Evolutionary conservation across 1,284 basidiomycete genomes (phyloP), one percentile per base, ranked within the genome.

Genomic region (Mycosarcoma mackinlayi): DNA sequence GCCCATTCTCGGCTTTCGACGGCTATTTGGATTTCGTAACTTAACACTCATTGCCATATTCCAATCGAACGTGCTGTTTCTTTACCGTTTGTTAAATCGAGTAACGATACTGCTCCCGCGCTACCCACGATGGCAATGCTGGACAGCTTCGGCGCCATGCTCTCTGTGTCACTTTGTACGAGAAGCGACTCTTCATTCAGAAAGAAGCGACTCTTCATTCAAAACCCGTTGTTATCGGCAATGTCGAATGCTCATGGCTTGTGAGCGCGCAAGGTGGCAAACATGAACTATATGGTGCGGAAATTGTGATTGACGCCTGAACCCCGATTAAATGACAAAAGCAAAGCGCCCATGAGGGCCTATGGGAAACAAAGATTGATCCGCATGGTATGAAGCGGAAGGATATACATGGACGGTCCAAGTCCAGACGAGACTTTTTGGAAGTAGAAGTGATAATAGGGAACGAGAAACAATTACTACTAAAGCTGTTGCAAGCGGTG

Each of bases 261-360:
- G n/a, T n/a, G n/a, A n/a, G n/a, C n/a, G 87, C 1, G 94, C 87
- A 59, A 96, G 60, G 91, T 68, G 14, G 87, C 88, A 84, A 98
- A 98, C 69, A 94, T 86, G 39, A 89, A 83, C 93, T 93, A 98
- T 81, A n/a, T n/a, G n/a, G n/a, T n/a, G n/a, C n/a, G n/a, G 11
- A 28, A 21, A 39, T 3, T 44, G 24, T 33, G 6, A 46, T 57
- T 50, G 41, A 57, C 48, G 41, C 19, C 16, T 21, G 37, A 51
- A 59, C 25, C 48, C 56, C 34, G 38, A 59, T 51, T 51, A 52
- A 38, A 46, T 41, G 49, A 52, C 49, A 46, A 30, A 41, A 27
- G 14, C 24, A 52, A 31, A 14, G 30, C 8, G 24, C 30, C 11
- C 9, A 45, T 23, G 42, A 13, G 41, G 27, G 18, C 39, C n/a